Evolutionary conservation across 2,329 filamentous ascomycete species (phyloP), one percentile per base, ranked within the genome.

Genomic region (Cytospora schulzeri): DNA sequence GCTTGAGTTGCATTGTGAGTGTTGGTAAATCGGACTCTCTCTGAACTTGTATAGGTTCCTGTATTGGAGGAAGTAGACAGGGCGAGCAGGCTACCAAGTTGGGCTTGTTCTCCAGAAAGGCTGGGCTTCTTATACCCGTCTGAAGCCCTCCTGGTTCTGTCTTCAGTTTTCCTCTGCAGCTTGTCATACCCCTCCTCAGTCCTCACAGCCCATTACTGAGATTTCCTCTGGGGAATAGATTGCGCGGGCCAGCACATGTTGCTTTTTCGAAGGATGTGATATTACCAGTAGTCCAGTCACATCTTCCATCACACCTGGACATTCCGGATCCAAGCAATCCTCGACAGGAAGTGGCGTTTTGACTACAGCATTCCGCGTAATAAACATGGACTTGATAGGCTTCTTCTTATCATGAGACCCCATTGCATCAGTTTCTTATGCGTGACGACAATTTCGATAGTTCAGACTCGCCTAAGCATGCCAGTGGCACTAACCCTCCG

Each of bases 1-100:
- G 4, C 9, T 62, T 62, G 52, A 62, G 4, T 55, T 62, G 60
- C 60, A 62, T 62, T 11, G 24, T 56, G 59, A 17, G 35, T 38
- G 8, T 5, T 17, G 19, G 26, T n/a, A 15, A 50, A 8, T 2
- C 2, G 31, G 9, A 9, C 28, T 51, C 26, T 50, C 17, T 58
- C n/a, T 19, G 26, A 17, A 24, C 19, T 11, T 48, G 41, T 48
- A 33, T 33, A 2, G n/a, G n/a, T 12, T 48, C 4, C 9, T 48
- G 8, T 48, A 38, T n/a, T 22, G 41, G 5, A 1, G 41, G 41
- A 48, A 48, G 7, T 48, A 14, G 41, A 48, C 7, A 11, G 41
- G 12, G 19, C 41, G 6, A 22, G 7, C 2, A 5, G n/a, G 19
- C n/a, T 48, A 9, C n/a, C 1, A 8, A 22, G 8, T 11, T 11